Conservation (phyloP, 2,329 filamentous ascomycete species). For the Aspergillus caelatus region DNA sequence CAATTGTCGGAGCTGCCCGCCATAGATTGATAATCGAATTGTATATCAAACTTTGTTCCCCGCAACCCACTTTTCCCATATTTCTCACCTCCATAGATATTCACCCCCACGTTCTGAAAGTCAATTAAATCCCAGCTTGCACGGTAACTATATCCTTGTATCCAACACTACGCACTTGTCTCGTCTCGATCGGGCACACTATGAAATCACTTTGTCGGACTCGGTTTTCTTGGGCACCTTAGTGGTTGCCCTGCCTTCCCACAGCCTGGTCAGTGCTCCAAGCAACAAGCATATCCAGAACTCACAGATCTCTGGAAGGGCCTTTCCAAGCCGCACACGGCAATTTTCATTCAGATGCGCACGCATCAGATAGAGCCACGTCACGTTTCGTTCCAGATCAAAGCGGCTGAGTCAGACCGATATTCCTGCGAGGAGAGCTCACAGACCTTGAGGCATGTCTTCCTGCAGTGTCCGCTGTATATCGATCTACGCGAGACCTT, state of each 20-base stretch:
- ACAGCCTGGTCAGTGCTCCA: neutral
- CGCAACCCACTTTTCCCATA: neutral
- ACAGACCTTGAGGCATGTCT: too few species aligned
- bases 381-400: too few species aligned
- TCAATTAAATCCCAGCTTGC: neutral
- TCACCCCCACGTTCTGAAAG: neutral
- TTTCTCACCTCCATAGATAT: neutral
- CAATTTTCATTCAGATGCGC: too few species aligned
- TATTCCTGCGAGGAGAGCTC: too few species aligned
- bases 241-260: neutral
- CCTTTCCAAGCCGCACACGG: too few species aligned
- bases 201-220: neutral
- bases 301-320: neutral
- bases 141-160: neutral
- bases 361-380: too few species aligned
- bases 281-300: neutral
- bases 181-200: neutral
- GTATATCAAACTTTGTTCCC: neutral
- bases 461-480: too few species aligned
- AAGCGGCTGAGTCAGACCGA: too few species aligned
- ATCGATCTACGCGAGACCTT: too few species aligned
- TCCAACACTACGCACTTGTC: neutral
- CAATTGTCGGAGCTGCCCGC: neutral
- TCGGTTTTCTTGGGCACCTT: neutral
- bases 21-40: neutral